Evolutionary conservation across 1,139 yeast genomes (phyloP), one percentile per base, ranked within the genome.

Genomic region (Saccharomyces hybrid): DNA sequence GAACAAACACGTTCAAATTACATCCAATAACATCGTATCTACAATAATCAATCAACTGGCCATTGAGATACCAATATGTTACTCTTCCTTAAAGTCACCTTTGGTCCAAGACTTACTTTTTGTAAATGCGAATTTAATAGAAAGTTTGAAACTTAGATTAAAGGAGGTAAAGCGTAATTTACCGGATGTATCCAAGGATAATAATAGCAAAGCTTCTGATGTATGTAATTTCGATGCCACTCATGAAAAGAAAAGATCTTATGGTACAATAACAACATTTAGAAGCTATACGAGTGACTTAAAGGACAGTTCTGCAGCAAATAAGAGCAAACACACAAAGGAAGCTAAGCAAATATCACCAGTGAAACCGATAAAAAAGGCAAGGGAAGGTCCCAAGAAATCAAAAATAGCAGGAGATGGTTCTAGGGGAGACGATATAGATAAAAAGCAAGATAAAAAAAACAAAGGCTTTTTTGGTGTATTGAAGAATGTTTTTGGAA

Each of bases 261-360:
- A 60, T 53, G 66, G 65, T 9, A 65, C 69, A 13, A 65, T 65
- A 16, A 65, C 69, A 13, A 65, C 69, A 2, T 65, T 64, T 38
- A 61, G 69, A 54, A 67, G 70, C 54, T 53, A 63, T 55, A 55
- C 51, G 2, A 65, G 67, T 51, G 70, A 66, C 52, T 31, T 63
- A 23, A 61, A 61, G 47, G 60, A 58, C 26, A 20, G 44, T 31
- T 14, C 46, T 13, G 16, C 51, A 6, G 20, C 23, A 14, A 23
- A 25, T 42, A 41, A 48, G 2, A 29, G 26, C 11, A 42, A 29
- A 41, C 26, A 4, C 13, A 7, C 46, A 47, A 29, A 44, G 26
- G 11, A 27, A 29, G 31, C n/a, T 27, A 27, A 27, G 34, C 14
- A 16, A 42, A n/a, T 48, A 4, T 27, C n/a, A 27, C 47, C 11